phyloP scores from a whole-genome alignment of 2,329 filamentous ascomycete species.

The Atkinsonella hypoxylon region DNA sequence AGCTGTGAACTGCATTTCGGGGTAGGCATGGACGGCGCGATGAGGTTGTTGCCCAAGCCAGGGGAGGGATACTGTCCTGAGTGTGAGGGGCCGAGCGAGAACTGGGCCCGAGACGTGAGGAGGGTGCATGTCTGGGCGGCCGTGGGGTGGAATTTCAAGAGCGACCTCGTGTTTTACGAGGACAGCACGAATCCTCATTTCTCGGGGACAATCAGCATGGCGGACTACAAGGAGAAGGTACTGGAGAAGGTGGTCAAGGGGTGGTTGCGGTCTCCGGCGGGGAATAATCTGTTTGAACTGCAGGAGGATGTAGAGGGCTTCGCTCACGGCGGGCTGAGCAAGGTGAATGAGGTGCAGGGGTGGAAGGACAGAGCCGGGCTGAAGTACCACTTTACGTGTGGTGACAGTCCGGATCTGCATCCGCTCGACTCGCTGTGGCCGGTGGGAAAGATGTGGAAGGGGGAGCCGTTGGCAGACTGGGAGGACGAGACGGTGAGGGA shows the following conservation, averaged over 20 bases:
- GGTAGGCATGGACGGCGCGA: conserved; percentile 24
- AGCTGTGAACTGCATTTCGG: conserved; percentile 27
- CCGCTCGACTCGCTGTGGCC: conserved; percentile 25
- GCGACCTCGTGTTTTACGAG: conserved; percentile 26
- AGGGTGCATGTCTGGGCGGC: conserved; percentile 24
- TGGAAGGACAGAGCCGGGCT: conserved; percentile 24
- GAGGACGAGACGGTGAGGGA: conserved; percentile 20
- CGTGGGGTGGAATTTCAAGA: conserved; percentile 24
- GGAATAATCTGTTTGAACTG: conserved; percentile 17
- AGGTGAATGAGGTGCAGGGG: conserved; percentile 22
- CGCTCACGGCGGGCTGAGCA: conserved; percentile 24
- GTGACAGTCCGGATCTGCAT: conserved; percentile 25
- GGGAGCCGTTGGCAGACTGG: conserved; percentile 17
- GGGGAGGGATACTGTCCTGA: conserved; percentile 22
- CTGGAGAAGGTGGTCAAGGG: conserved; percentile 22
- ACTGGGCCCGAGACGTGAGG: conserved; percentile 22
- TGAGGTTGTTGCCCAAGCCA: conserved; percentile 21
- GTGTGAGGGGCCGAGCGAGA: conserved; percentile 15
- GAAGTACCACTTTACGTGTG: conserved; percentile 22
- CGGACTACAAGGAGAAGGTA: conserved; percentile 22
- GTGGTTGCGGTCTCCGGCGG: conserved; percentile 15
- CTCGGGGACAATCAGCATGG: conserved; percentile 20
- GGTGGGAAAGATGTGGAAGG: conserved; percentile 21
- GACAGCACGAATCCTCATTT: conserved; percentile 21
- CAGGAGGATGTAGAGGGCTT: conserved; percentile 25